Evolutionary conservation across 1,284 basidiomycete genomes (phyloP).

Genomic region (Kwoniella shivajii): DNA sequence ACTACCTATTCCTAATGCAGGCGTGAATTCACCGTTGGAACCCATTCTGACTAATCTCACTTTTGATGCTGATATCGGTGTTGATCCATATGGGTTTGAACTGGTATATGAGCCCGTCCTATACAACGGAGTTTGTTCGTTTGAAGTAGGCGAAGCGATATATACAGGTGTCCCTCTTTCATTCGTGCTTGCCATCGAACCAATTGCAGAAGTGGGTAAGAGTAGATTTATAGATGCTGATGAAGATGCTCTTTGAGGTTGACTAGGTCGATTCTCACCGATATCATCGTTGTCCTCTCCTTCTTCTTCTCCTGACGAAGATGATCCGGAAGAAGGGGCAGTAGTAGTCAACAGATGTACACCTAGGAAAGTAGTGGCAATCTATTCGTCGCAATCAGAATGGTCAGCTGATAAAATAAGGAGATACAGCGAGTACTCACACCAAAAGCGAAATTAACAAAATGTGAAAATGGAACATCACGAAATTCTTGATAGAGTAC

Average conservation of each 20-base stretch:
- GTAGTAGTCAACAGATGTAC: conserved; percentile 64
- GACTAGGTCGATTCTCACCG: conserved; percentile 1
- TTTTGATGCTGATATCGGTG: not conserved
- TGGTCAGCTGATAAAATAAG: not conserved
- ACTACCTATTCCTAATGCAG: conserved; percentile 32
- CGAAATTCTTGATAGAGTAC: conserved; percentile 93
- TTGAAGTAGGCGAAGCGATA: conserved; percentile 13
- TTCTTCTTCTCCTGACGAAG: too few relatives aligned
- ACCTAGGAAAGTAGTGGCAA: conserved; percentile 55
- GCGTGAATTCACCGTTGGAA: conserved; percentile 23
- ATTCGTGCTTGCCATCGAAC: conserved; percentile 2
- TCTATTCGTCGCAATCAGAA: conserved; percentile 57
- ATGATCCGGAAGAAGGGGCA: conserved; percentile 30
- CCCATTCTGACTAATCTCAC: not conserved
- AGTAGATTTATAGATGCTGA: conserved; percentile 24
- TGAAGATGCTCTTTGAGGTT: conserved; percentile 4
- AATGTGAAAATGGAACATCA: conserved; percentile 73
- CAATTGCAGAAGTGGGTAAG: conserved; percentile 21
- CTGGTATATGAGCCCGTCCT: not conserved
- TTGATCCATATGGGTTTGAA: not conserved
- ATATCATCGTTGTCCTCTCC: conserved; percentile 5
- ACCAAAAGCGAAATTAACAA: conserved; percentile 60
- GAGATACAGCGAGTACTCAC: conserved; percentile 28
- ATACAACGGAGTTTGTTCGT: not conserved
- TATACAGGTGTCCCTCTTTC: conserved; percentile 35